phyloP scores from a whole-genome alignment of 2,329 filamentous ascomycete genomes.

The Capronia americana region DNA sequence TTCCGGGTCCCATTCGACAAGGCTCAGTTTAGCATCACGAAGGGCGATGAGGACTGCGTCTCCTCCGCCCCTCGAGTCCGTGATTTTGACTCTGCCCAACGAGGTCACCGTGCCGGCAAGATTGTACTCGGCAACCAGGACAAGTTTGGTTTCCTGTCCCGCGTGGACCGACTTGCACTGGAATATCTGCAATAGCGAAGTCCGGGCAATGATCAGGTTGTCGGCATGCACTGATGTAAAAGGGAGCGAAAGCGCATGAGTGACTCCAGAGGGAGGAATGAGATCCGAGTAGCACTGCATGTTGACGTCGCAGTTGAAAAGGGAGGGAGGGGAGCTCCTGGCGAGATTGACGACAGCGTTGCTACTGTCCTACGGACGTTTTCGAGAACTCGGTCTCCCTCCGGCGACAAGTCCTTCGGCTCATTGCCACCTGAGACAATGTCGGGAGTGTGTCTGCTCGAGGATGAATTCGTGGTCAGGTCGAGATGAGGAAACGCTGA shows the following conservation, averaged over 20 bases:
- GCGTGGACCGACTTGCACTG: slow-evolving; percentile 66
- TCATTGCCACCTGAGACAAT: neutral
- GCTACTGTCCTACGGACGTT: neutral
- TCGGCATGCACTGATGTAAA: slow-evolving; percentile 76
- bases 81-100: slow-evolving; percentile 76
- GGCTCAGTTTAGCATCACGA: slow-evolving; percentile 88
- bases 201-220: slow-evolving; percentile 90
- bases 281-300: slow-evolving; percentile 99
- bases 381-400: neutral
- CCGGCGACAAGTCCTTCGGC: neutral
- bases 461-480: neutral
- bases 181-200: slow-evolving; percentile 92
- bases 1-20: slow-evolving; percentile 91
- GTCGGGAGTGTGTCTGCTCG: neutral
- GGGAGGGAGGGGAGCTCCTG: neutral
- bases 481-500: neutral
- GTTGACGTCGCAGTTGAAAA: slow-evolving; percentile 25
- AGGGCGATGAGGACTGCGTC: slow-evolving; percentile 84
- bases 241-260: slow-evolving; percentile 79
- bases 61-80: slow-evolving; percentile 76
- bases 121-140: slow-evolving; percentile 82
- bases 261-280: slow-evolving; percentile 90
- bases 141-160: slow-evolving; percentile 72
- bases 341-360: neutral
- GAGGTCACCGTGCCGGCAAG: slow-evolving; percentile 85